Evolutionary conservation across 768 basidiomycete genomes (phyloP).

Genomic region (Lepiota subincarnata): DNA sequence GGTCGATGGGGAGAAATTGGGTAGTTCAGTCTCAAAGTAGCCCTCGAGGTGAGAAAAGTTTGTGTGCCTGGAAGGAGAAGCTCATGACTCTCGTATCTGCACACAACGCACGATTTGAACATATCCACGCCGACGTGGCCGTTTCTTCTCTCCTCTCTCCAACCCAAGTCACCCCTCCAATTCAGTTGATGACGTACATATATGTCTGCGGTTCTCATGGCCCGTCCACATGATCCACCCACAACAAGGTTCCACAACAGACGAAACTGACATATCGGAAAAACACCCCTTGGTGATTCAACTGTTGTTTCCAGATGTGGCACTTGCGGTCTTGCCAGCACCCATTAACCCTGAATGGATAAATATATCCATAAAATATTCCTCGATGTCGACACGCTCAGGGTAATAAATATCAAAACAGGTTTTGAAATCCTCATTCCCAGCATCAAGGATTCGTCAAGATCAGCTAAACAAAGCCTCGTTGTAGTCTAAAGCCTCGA

Average conservation of each 20-base stretch:
- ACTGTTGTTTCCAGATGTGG: background rate
- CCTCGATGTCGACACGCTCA: constrained; percentile 5
- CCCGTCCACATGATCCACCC: too few species aligned
- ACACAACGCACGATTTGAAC: background rate
- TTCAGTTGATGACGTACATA: too few species aligned
- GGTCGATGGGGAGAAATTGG: background rate
- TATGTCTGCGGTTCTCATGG: too few species aligned
- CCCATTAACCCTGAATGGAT: background rate
- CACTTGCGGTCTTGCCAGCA: background rate
- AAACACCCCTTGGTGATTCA: too few species aligned
- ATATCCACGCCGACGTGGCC: too few species aligned
- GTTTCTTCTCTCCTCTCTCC: too few species aligned
- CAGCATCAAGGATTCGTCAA: background rate
- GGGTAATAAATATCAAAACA: background rate
- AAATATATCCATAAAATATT: background rate
- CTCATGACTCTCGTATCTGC: background rate
- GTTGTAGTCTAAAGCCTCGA: too few species aligned
- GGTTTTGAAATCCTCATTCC: background rate
- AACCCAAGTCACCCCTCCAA: too few species aligned
- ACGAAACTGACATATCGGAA: too few species aligned
- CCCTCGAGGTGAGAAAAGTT: background rate
- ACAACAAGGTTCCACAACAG: too few species aligned
- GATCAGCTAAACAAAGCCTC: too few species aligned
- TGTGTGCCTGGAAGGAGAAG: background rate
- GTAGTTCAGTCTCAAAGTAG: background rate